A percentile compares a stretch with the other conserved stretches of the same genome.
Evolutionary conservation across 148 eudicot genomes (phyloP).

Genomic region (Amaranthus hypochondriacus): DNA sequence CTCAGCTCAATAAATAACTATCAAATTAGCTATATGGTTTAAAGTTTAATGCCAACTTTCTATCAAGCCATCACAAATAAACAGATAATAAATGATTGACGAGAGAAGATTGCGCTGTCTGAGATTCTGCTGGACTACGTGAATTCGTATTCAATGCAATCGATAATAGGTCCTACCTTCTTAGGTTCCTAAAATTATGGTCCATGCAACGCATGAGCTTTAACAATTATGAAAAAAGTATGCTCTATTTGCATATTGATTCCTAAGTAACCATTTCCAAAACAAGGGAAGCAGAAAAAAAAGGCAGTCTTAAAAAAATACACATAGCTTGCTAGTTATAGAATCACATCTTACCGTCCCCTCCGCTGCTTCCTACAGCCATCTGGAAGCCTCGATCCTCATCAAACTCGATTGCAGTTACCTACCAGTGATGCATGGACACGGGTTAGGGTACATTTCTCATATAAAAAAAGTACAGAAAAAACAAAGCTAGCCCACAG

Average conservation of each 20-base stretch:
- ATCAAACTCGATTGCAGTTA: conserved; percentile 85
- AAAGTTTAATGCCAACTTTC: too few relatives aligned
- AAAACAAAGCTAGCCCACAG: background rate
- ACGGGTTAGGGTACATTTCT: conserved; percentile 19
- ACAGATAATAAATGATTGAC: too few relatives aligned
- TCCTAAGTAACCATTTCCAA: background rate
- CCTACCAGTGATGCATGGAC: conserved; percentile 41
- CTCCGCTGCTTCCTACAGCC: conserved; percentile 96
- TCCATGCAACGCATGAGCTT: background rate
- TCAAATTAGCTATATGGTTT: too few relatives aligned
- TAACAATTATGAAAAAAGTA: background rate
- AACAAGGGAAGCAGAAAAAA: background rate
- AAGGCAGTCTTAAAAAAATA: background rate
- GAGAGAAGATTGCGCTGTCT: too few relatives aligned
- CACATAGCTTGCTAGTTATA: background rate
- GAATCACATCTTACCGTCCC: conserved; percentile 54
- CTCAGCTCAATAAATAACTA: too few relatives aligned
- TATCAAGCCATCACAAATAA: too few relatives aligned
- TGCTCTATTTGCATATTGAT: background rate
- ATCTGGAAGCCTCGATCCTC: conserved; percentile 76
- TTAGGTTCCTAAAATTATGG: background rate
- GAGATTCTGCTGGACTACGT: too few relatives aligned
- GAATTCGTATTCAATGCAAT: too few relatives aligned
- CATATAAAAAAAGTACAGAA: background rate
- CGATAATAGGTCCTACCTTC: background rate